phyloP scores from a whole-genome alignment of 768 basidiomycete genomes.

The Suillus placidus region DNA sequence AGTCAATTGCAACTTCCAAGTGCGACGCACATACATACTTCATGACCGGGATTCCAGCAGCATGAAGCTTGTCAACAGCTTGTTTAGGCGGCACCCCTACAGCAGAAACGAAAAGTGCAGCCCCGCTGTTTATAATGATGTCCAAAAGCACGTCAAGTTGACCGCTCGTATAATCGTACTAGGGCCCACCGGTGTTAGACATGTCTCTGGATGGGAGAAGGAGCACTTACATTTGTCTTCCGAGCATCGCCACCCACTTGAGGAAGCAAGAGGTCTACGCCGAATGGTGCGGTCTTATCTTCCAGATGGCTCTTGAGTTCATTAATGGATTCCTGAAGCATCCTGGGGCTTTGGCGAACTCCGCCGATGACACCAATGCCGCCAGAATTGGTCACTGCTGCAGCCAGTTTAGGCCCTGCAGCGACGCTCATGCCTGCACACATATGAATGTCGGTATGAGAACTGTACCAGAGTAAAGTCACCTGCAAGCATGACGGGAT shows the following conservation, averaged over 20 bases:
- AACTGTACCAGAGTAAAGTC: conserved; percentile 12
- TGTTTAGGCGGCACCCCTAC: conserved; percentile 84
- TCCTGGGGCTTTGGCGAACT: conserved; percentile 68
- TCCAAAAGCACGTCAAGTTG: conserved; percentile 78
- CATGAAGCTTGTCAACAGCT: conserved; percentile 80
- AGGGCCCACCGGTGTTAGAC: neutral
- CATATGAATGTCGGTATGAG: conserved; percentile 9
- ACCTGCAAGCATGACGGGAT: conserved; percentile 85
- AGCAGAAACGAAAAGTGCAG: conserved; percentile 80
- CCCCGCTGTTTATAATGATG: conserved; percentile 73
- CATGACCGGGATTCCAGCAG: conserved; percentile 80
- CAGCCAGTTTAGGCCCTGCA: conserved; percentile 82
- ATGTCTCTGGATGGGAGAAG: neutral
- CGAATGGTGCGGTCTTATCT: conserved; percentile 75
- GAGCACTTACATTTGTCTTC: conserved; percentile 65
- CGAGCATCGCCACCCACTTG: conserved; percentile 81
- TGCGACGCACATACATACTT: conserved; percentile 52
- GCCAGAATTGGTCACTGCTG: conserved; percentile 89
- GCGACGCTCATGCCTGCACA: conserved; percentile 73
- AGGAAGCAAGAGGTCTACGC: conserved; percentile 83
- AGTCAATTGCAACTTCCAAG: conserved; percentile 10
- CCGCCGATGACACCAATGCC: conserved; percentile 91
- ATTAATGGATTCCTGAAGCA: conserved; percentile 65
- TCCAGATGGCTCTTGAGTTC: conserved; percentile 77
- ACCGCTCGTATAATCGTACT: conserved; percentile 79